These are phyloP conservation scores for Canariomyces notabilis DNA, from an alignment of 2,329 filamentous ascomycete species.

Conservation along the genomic window DNA sequence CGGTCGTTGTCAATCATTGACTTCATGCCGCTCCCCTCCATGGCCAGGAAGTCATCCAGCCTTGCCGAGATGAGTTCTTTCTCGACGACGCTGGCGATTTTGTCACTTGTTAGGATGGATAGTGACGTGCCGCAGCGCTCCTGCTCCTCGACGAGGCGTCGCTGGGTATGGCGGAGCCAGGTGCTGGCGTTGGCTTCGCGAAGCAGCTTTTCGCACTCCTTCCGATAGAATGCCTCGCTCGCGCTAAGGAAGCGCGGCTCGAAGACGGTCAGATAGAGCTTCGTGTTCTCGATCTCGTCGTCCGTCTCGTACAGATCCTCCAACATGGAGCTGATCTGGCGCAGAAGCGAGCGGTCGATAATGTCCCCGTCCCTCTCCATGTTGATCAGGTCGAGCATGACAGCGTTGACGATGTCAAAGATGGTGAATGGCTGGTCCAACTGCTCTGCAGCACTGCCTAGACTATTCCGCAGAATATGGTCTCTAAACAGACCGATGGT, in stretches of 20 bases:
- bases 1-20: conserved; percentile 92
- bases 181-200: conserved; percentile 72
- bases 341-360: conserved; percentile 77
- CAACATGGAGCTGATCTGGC: conserved; percentile 83
- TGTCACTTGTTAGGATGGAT: conserved; percentile 63
- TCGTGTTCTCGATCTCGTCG: conserved; percentile 69
- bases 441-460: conserved; percentile 39
- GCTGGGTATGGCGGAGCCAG: conserved; percentile 73
- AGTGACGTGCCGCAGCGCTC: conserved; percentile 80
- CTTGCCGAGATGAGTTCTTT: conserved; percentile 72
- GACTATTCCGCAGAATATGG: conserved; percentile 64
- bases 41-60: conserved; percentile 73
- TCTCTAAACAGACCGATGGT: conserved; percentile 87
- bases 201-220: conserved; percentile 70
- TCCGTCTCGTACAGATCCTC: conserved; percentile 81
- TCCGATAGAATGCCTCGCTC: conserved; percentile 68
- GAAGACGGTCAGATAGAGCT: conserved; percentile 79
- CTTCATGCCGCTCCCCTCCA: conserved; percentile 78
- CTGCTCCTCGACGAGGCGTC: conserved; percentile 72
- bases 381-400: conserved; percentile 83
- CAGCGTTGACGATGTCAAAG: conserved; percentile 69
- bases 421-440: conserved; percentile 41
- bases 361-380: conserved; percentile 89
- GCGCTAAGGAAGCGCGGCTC: conserved; percentile 70
- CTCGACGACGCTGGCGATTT: conserved; percentile 74